phyloP scores from a whole-genome alignment of 257 asterid genomes.

The Sherardia arvensis region DNA sequence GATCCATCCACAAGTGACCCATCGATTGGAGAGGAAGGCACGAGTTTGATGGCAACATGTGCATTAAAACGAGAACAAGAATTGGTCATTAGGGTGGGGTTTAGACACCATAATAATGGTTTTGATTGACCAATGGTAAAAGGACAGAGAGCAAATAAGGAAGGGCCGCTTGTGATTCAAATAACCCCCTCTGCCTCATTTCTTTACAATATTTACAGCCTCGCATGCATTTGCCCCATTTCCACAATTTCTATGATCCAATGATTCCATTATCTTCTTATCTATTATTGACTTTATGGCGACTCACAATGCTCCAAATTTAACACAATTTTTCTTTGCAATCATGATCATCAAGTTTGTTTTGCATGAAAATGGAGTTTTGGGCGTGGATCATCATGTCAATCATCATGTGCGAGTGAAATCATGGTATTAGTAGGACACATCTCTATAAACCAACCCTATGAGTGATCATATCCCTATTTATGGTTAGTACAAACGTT shows the following conservation, averaged over 20 bases:
- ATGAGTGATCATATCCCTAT: too few relatives aligned
- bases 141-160: neutral
- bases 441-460: too few relatives aligned
- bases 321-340: neutral
- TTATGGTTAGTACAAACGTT: too few relatives aligned
- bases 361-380: neutral
- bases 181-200: neutral
- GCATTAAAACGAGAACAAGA: neutral
- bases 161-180: neutral
- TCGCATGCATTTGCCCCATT: neutral
- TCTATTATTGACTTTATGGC: neutral
- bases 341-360: neutral
- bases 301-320: neutral
- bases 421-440: too few relatives aligned
- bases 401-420: neutral
- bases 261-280: neutral
- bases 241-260: neutral
- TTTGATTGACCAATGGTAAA: neutral
- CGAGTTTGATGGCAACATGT: slow-evolving; percentile 2
- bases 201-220: neutral
- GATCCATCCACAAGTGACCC: neutral
- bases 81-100: neutral
- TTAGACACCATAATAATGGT: neutral
- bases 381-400: neutral
- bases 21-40: neutral